Base-by-base conservation (phyloP, 1,139 yeast species). In the Taiozyma sp. region DNA sequence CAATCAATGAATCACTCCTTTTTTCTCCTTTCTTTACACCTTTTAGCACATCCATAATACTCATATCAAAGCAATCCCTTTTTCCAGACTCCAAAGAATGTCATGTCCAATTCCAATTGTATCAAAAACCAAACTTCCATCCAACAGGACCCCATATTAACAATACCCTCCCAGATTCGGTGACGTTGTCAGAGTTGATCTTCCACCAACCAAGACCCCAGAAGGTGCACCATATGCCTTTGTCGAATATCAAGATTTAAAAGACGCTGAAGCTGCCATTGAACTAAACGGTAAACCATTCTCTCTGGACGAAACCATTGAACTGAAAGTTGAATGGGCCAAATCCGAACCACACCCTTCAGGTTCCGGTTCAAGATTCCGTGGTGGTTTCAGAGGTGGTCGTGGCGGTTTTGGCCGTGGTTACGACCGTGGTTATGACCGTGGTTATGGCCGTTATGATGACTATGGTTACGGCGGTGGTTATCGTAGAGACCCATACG, bases 181-280 rank as follows among this genome's bases (percentile, higher is more conserved):
- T 46, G 79, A 79, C 57, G 70, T 84, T 48, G 81, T 82, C 50
- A 76, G 88, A 66, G 80, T 85, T 55, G 88, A 81, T 60, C 81
- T 84, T 52, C 86, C 89, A 39, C 88, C 89, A 50, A 85, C 89
- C 52, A 77, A 84, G 67, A 74, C 80, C 30, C 79, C 79, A 52
- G 83, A 80, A 55, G 83, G 85, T 46, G 76, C 81, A 59, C 83
- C 84, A 58, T 84, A 76, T 61, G 91, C 90, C n/a, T 85, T 84
- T 68, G 89, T 85, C 36, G 89, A 84, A 63, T 85, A 76, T 63
- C 79, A 80, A 61, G 78, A 74, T 52, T 66, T 72, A 22, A 80
- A 80, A 55, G 86, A 82, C 62, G 84, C 88, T 58, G 84, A 81
- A 60, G 76, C 75, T 49, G 88, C 89, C 14, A 65, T 83, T 46